Evolutionary conservation across 1,284 basidiomycete species (phyloP).

Genomic region (Neonothopanus nambi): DNA sequence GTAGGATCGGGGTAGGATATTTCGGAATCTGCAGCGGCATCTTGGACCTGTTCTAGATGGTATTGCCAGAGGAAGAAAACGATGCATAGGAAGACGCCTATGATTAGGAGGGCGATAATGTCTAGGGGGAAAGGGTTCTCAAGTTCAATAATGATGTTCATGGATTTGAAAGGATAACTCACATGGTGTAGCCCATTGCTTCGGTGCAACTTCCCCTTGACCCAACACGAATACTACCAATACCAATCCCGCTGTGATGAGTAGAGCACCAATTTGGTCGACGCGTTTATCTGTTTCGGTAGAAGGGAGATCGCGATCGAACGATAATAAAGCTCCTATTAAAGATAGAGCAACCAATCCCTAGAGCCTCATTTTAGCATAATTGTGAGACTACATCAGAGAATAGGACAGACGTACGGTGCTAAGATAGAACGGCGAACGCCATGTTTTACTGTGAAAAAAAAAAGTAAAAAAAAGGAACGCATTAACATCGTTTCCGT

Average conservation of each 20-base stretch:
- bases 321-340: slow-evolving; percentile 48
- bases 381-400: slow-evolving; percentile 37
- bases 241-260: slow-evolving; percentile 76
- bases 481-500: too few relatives aligned
- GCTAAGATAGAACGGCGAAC: slow-evolving; percentile 54
- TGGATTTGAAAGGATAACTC: slow-evolving; percentile 28
- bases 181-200: slow-evolving; percentile 80
- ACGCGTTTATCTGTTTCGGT: slow-evolving; percentile 57
- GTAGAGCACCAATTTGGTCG: slow-evolving; percentile 81
- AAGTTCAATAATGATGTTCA: background rate
- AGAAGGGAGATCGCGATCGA: slow-evolving; percentile 53
- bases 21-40: background rate
- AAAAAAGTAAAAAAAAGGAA: too few relatives aligned
- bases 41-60: slow-evolving; percentile 12
- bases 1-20: background rate
- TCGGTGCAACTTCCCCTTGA: slow-evolving; percentile 67
- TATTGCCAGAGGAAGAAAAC: slow-evolving; percentile 15
- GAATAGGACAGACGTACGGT: slow-evolving; percentile 43
- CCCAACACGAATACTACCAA: slow-evolving; percentile 81
- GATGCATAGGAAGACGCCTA: slow-evolving; percentile 42
- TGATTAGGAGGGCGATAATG: slow-evolving; percentile 23
- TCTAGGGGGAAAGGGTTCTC: slow-evolving; percentile 5
- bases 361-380: slow-evolving; percentile 43
- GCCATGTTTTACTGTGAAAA: slow-evolving; percentile 41
- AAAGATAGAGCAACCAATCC: slow-evolving; percentile 44